Base-by-base conservation (phyloP, 495 filamentous ascomycete genomes). In the Trichoderma erinaceum region DNA sequence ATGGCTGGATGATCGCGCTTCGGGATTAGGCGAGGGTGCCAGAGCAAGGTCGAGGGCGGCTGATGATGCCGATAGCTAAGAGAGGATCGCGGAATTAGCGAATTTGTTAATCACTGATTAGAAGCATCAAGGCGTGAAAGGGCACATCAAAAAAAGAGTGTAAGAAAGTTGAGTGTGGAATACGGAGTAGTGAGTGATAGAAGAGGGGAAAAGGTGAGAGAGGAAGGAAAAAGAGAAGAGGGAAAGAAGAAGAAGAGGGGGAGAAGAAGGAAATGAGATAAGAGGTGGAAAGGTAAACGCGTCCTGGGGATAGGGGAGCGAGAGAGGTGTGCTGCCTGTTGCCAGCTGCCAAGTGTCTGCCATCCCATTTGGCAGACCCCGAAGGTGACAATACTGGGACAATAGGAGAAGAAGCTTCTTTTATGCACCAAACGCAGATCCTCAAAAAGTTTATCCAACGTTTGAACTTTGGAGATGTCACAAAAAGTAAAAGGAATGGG, bases 1-100 rank as follows among this genome's bases (percentile, higher is more conserved):
- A 67, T 82, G 82, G 77, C 83, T 86, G 50, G 76, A 69, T 21
- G 75, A 67, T n/a, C 74, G 69, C 64, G 71, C 69, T 68, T 93
- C 88, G 61, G 87, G 77, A 46, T 81, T 87, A n/a, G 89, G 84
- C 25, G 86, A 87, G 44, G 88, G 87, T 32, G 88, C 85, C 29
- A 89, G 82, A 48, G 91, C 91, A 67, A 97, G 83, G 75, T 97
- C 92, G 64, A 92, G 82, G 18, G 92, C 90, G 69, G 91, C 87
- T 38, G 91, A 90, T 35, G 92, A 91, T 27, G 90, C 86, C 72
- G 92, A 93, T 43, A 95, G 81, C 89, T 82, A 71, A 72, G 65
- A 68, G 27, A 13, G 23, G n/a, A 32, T 4, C 3, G 56, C 4
- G 16, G 35, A 12, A 61, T 61, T 61, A 61, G 56, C 27, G 18